phyloP scores from a whole-genome alignment of 768 basidiomycete genomes.

The Cantharellus anzutake region DNA sequence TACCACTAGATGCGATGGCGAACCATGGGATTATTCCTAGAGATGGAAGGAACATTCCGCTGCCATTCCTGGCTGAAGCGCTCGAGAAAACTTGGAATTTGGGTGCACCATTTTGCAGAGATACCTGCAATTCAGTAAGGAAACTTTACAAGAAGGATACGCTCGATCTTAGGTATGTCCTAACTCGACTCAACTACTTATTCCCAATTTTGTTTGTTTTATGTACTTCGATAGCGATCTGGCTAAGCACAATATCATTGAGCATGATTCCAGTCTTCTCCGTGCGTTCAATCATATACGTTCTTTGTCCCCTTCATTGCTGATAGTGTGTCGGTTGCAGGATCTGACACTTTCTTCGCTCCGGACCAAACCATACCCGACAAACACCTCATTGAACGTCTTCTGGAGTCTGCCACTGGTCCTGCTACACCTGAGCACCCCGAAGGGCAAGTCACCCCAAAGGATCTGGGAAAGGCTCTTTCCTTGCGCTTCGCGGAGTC shows the following conservation, averaged over 20 bases:
- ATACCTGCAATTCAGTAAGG: not conserved
- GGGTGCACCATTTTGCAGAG: constrained; percentile 5
- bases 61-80: constrained; percentile 22
- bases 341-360: constrained; percentile 29
- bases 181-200: not conserved
- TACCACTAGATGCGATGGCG: not conserved
- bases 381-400: constrained; percentile 26
- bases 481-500: not conserved
- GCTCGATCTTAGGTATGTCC: not conserved
- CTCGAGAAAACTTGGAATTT: constrained; percentile 9
- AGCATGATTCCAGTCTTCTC: constrained; percentile 12
- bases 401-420: constrained; percentile 7
- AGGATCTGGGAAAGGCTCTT: not conserved
- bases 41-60: constrained; percentile 53
- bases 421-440: constrained; percentile 28
- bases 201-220: not conserved
- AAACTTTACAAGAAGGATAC: constrained; percentile 5
- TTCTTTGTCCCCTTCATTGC: not conserved
- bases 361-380: constrained; percentile 38
- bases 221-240: constrained; percentile 1
- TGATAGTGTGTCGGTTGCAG: constrained; percentile 16
- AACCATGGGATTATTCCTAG: constrained; percentile 27
- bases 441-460: not conserved
- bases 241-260: constrained; percentile 8
- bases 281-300: constrained; percentile 6